Conservation (phyloP, 164 flowering plant species). For the Stephania cephalantha region DNA sequence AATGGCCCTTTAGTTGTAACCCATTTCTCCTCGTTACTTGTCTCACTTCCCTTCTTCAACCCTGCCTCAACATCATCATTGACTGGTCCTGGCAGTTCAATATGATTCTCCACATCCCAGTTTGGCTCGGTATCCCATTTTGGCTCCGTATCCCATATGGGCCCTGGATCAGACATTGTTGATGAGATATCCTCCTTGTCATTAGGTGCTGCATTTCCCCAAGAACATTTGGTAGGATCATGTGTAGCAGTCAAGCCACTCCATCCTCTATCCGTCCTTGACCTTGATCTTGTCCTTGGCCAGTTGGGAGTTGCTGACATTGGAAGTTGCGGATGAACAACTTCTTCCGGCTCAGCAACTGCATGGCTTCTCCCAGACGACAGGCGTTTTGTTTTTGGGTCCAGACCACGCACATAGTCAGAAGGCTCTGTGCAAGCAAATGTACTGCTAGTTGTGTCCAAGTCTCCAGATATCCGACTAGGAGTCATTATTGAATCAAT, state of each 20-base stretch:
- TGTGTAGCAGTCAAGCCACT: constrained; percentile 54
- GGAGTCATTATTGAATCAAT: constrained; percentile 97
- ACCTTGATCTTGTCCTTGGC: constrained; percentile 93
- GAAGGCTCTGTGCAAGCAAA: constrained; percentile 90
- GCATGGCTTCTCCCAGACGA: constrained; percentile 78
- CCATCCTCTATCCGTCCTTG: constrained; percentile 82
- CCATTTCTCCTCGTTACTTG: constrained; percentile 64
- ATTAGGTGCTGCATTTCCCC: constrained; percentile 67
- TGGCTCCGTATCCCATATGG: constrained; percentile 98
- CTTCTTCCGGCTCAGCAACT: constrained; percentile 65
- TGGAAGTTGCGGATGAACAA: constrained; percentile 70
- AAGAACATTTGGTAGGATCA: constrained; percentile 65
- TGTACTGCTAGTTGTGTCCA: constrained; percentile 70
- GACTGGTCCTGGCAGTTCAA: constrained; percentile 74
- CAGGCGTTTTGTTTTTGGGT: constrained; percentile 77
- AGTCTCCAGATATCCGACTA: constrained; percentile 77
- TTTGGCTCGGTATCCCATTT: constrained; percentile 84
- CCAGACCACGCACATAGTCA: constrained; percentile 86
- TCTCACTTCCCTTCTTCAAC: constrained; percentile 34
- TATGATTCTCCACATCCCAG: constrained; percentile 78
- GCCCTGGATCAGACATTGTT: constrained; percentile 93
- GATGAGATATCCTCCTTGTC: constrained; percentile 98
- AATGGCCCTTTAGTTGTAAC: constrained; percentile 64
- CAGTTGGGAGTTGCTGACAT: constrained; percentile 77
- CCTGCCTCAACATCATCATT: constrained; percentile 45